Percentiles rank a stretch among this genome's conserved stretches.
phyloP scores from a whole-genome alignment of 305 asterid genomes.

The Fraxinus baroniana region DNA sequence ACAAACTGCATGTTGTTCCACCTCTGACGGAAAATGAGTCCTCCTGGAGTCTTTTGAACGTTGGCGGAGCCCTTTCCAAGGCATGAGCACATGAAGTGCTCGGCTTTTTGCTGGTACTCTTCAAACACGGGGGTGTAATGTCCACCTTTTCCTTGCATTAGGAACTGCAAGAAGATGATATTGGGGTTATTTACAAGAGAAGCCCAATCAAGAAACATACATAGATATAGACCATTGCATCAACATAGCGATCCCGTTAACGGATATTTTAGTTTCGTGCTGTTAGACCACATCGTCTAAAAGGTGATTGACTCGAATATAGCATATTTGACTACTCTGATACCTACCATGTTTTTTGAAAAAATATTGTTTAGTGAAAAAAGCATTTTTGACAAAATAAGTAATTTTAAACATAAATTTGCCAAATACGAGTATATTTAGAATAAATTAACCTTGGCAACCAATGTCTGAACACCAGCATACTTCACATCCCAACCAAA shows the following conservation, averaged over 20 bases:
- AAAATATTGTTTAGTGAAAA: neutral
- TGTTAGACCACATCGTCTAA: neutral
- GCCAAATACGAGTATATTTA: neutral
- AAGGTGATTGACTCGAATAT: neutral
- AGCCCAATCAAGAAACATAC: neutral
- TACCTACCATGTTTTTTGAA: neutral
- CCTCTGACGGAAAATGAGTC: conserved; percentile 82
- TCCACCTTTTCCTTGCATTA: conserved; percentile 85
- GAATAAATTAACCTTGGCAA: conserved; percentile 60
- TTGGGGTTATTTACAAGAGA: neutral
- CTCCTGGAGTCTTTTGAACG: conserved; percentile 84
- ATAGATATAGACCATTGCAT: neutral
- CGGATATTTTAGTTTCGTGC: neutral
- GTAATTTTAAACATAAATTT: neutral
- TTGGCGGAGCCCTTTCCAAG: conserved; percentile 80
- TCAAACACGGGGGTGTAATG: conserved; percentile 48
- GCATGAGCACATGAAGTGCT: conserved; percentile 89
- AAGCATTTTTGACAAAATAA: neutral
- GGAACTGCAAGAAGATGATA: conserved; percentile 47
- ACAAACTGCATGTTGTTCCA: conserved; percentile 99
- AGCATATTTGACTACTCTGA: neutral
- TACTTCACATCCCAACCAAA: conserved; percentile 99
- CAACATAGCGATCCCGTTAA: neutral
- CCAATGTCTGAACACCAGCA: conserved; percentile 93
- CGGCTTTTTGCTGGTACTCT: conserved; percentile 81